These are phyloP conservation scores for Dioscorea cayenensis DNA, from an alignment of 116 monocot species.

Conservation along the genomic window DNA sequence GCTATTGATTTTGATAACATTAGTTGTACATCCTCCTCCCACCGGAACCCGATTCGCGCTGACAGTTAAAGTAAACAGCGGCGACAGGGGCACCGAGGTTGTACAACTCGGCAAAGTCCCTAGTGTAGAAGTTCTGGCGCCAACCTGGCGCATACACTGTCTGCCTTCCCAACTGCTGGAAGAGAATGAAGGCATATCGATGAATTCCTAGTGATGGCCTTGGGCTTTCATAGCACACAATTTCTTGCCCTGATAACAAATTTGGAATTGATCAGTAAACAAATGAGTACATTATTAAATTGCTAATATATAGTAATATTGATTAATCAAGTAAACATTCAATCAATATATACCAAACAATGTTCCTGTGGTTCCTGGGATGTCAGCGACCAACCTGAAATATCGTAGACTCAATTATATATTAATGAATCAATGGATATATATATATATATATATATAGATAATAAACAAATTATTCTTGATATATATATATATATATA, in stretches of 20 bases:
- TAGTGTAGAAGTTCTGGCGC: constrained; percentile 11
- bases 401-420: background rate
- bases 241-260: constrained; percentile 1
- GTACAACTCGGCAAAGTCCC: constrained; percentile 7
- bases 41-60: constrained; percentile 11
- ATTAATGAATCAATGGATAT: no score
- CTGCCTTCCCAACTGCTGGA: constrained; percentile 5
- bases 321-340: no score
- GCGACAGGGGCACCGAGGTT: constrained; percentile 8
- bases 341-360: constrained; percentile 1
- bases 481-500: no score
- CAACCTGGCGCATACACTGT: constrained; percentile 4
- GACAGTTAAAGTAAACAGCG: constrained; percentile 12
- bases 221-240: constrained; percentile 12
- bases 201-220: constrained; percentile 8
- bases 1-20: no score
- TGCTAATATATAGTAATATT: no score
- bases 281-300: background rate
- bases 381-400: constrained; percentile 8
- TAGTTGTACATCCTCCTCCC: constrained; percentile 6
- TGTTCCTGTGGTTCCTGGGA: constrained; percentile 10
- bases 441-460: background rate
- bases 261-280: no score
- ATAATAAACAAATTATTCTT: background rate
- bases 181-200: constrained; percentile 1